These are phyloP conservation scores for Canariomyces notabilis DNA, from an alignment of 2,329 filamentous ascomycete genomes.

Conservation along the genomic window DNA sequence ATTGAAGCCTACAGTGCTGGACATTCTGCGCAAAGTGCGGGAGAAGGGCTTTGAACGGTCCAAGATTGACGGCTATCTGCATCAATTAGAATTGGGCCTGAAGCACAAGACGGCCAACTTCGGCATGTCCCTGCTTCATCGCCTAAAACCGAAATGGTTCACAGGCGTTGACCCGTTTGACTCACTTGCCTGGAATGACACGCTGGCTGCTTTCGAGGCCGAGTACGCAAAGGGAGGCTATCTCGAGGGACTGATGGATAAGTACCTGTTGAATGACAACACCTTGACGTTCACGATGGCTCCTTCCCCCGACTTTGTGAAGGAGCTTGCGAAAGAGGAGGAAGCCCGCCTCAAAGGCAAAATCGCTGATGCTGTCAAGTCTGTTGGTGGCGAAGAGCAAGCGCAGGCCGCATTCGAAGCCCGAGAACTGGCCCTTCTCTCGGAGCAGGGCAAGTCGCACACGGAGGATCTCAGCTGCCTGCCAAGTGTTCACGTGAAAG, in stretches of 20 bases:
- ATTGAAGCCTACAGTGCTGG: slow-evolving; percentile 68
- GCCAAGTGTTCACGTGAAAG: slow-evolving; percentile 80
- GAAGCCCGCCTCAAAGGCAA: slow-evolving; percentile 66
- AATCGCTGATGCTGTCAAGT: slow-evolving; percentile 62
- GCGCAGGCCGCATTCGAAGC: slow-evolving; percentile 68
- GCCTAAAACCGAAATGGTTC: slow-evolving; percentile 90
- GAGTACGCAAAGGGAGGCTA: slow-evolving; percentile 72
- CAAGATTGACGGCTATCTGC: slow-evolving; percentile 90
- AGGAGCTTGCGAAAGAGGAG: slow-evolving; percentile 73
- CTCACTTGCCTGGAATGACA: slow-evolving; percentile 85
- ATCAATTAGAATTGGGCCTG: slow-evolving; percentile 85
- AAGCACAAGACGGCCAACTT: slow-evolving; percentile 98
- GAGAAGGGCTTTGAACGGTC: slow-evolving; percentile 77
- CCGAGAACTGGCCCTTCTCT: slow-evolving; percentile 73
- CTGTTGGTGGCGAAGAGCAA: slow-evolving; percentile 65
- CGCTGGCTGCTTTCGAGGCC: slow-evolving; percentile 74
- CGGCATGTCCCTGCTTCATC: slow-evolving; percentile 83
- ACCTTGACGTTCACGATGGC: slow-evolving; percentile 92
- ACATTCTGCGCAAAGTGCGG: slow-evolving; percentile 64
- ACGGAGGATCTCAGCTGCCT: slow-evolving; percentile 82
- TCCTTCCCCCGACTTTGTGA: slow-evolving; percentile 69
- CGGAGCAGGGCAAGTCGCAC: slow-evolving; percentile 78
- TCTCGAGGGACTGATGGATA: slow-evolving; percentile 77
- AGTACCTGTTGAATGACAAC: slow-evolving; percentile 83
- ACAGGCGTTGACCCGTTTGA: slow-evolving; percentile 91